Percentiles rank a stretch among this genome's conserved stretches.
phyloP scores from a whole-genome alignment of 2,329 filamentous ascomycete species.

The Bipolaris oryzae region DNA sequence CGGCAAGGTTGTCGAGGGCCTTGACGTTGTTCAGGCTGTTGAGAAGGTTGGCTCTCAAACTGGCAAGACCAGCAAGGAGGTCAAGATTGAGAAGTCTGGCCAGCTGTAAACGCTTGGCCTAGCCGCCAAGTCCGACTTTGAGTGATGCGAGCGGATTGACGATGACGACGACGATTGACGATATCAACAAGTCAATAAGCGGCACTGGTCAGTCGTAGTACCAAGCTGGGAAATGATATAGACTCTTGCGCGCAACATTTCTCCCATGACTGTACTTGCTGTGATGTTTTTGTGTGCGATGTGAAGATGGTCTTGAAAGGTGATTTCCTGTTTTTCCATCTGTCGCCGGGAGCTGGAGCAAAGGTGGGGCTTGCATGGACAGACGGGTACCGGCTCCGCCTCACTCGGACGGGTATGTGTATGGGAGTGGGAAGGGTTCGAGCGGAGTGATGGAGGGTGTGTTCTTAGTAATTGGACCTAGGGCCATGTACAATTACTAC shows the following conservation, averaged over 20 bases:
- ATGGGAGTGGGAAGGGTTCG: slow-evolving; percentile 20
- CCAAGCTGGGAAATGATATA: slow-evolving; percentile 24
- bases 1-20: slow-evolving; percentile 65
- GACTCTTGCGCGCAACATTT: slow-evolving; percentile 12
- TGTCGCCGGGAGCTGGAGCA: background rate
- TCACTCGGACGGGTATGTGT: slow-evolving; percentile 3
- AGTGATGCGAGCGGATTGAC: slow-evolving; percentile 8
- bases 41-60: slow-evolving; percentile 31
- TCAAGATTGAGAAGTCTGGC: slow-evolving; percentile 34
- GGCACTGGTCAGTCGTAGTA: slow-evolving; percentile 18
- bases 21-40: slow-evolving; percentile 34
- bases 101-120: slow-evolving; percentile 24
- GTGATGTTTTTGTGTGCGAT: background rate
- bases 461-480: slow-evolving; percentile 15
- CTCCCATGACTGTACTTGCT: background rate
- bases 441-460: slow-evolving; percentile 23
- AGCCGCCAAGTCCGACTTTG: background rate
- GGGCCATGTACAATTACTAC: slow-evolving; percentile 8
- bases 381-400: slow-evolving; percentile 2
- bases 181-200: slow-evolving; percentile 14
- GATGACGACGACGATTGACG: slow-evolving; percentile 14
- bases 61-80: slow-evolving; percentile 29
- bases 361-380: no score
- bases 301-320: background rate
- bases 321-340: background rate